Conservation (phyloP, 2,329 filamentous ascomycete genomes). For the Ascochyta fabae region DNA sequence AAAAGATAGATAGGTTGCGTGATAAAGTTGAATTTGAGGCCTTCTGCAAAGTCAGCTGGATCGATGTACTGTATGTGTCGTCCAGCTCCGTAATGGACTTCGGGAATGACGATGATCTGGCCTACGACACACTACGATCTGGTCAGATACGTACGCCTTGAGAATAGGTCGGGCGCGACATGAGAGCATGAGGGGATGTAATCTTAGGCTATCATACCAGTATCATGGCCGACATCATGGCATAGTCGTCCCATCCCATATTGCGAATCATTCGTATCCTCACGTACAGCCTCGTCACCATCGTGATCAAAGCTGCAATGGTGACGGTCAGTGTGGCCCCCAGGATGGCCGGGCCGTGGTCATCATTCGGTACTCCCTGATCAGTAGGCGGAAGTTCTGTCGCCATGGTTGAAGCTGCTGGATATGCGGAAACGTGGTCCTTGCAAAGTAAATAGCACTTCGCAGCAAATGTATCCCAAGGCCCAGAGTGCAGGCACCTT, state of each 20-base stretch:
- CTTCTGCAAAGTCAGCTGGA: conserved; percentile 39
- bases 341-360: conserved; percentile 50
- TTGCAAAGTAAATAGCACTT: background rate
- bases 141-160: conserved; percentile 7
- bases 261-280: conserved; percentile 57
- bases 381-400: background rate
- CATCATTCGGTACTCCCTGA: conserved; percentile 31
- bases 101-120: conserved; percentile 50
- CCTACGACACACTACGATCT: conserved; percentile 45
- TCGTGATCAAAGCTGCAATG: conserved; percentile 49
- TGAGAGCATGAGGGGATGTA: background rate
- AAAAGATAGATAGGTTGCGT: conserved; percentile 56
- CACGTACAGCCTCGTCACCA: conserved; percentile 55
- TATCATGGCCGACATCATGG: conserved; percentile 52
- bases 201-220: conserved; percentile 28
- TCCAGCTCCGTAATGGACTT: conserved; percentile 56
- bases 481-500: background rate
- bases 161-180: background rate
- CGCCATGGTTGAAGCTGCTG: background rate
- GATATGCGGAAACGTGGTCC: background rate
- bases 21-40: conserved; percentile 57
- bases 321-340: conserved; percentile 52
- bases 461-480: background rate
- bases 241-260: conserved; percentile 58
- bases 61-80: conserved; percentile 54